Evolutionary conservation across 1,284 basidiomycete genomes (phyloP).

Genomic region (Lentinus polychrous): DNA sequence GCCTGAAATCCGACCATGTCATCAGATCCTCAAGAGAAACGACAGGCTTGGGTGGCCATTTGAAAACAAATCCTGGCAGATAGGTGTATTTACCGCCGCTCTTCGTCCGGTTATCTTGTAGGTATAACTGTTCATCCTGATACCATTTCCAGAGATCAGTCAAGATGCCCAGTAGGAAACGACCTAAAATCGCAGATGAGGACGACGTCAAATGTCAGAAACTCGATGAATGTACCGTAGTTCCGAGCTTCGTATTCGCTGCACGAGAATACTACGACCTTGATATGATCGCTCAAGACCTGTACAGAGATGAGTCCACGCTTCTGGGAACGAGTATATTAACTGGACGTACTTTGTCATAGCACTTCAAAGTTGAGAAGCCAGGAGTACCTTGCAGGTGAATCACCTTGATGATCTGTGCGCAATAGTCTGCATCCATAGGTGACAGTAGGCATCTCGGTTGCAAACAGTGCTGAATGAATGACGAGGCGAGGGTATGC

Average conservation of each 20-base stretch:
- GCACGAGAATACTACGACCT: conserved; percentile 84
- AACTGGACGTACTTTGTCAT: conserved; percentile 65
- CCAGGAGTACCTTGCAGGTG: conserved; percentile 83
- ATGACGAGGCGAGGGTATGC: conserved; percentile 44
- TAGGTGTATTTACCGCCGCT: conserved; percentile 54
- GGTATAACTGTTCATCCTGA: conserved; percentile 56
- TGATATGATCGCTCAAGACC: conserved; percentile 77
- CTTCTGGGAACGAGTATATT: conserved; percentile 29
- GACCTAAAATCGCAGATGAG: conserved; percentile 46
- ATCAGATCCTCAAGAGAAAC: conserved; percentile 50
- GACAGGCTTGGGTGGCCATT: conserved; percentile 39
- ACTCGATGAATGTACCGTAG: conserved; percentile 56
- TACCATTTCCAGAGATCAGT: conserved; percentile 76
- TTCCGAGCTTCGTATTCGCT: conserved; percentile 96
- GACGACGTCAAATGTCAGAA: conserved; percentile 4
- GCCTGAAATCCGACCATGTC: conserved; percentile 66
- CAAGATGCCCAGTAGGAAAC: conserved; percentile 78
- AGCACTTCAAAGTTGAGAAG: conserved; percentile 82
- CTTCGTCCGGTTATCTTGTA: conserved; percentile 62
- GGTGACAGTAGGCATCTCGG: conserved; percentile 90
- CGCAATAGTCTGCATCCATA: conserved; percentile 93
- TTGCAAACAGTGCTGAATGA: conserved; percentile 89
- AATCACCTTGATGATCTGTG: conserved; percentile 83
- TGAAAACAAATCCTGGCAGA: conserved; percentile 60
- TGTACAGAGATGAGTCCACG: neutral